phyloP scores from a whole-genome alignment of 805 yeast species.

The Ogataea degrootiae region DNA sequence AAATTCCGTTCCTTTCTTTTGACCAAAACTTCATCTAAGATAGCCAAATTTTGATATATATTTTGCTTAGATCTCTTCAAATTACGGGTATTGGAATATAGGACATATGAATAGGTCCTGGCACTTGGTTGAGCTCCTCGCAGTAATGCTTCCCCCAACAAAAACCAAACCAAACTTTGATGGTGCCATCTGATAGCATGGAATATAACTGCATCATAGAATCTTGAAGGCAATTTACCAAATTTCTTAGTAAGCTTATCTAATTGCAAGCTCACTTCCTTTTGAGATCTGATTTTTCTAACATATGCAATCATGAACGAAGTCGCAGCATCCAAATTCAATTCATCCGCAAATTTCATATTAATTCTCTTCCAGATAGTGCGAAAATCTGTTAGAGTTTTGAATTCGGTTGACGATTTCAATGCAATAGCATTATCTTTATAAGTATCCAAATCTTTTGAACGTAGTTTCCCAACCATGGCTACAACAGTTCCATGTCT shows the following conservation, averaged over 20 bases:
- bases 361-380: constrained; percentile 17
- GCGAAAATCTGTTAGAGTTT: constrained; percentile 11
- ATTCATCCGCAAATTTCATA: constrained; percentile 5
- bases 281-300: constrained; percentile 11
- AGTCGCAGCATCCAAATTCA: constrained; percentile 16
- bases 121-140: constrained; percentile 12
- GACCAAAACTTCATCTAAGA: constrained; percentile 22
- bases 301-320: constrained; percentile 19
- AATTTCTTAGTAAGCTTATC: constrained; percentile 10
- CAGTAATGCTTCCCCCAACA: constrained; percentile 16
- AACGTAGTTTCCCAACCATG: constrained; percentile 9
- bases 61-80: constrained; percentile 11
- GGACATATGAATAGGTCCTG: constrained; percentile 26
- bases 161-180: constrained; percentile 14
- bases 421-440: constrained; percentile 18
- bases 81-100: constrained; percentile 19
- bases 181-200: constrained; percentile 14
- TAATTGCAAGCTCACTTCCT: constrained; percentile 9
- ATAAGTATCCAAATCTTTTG: constrained; percentile 7
- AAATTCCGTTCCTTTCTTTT: constrained; percentile 15
- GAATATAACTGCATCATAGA: constrained; percentile 26
- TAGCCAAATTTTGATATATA: constrained; percentile 13
- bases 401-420: constrained; percentile 17
- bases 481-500: constrained; percentile 20
- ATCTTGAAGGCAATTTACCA: constrained; percentile 14